These are phyloP conservation scores for Castanea mollissima DNA, from an alignment of 306 rosid genomes.

Conservation along the genomic window DNA sequence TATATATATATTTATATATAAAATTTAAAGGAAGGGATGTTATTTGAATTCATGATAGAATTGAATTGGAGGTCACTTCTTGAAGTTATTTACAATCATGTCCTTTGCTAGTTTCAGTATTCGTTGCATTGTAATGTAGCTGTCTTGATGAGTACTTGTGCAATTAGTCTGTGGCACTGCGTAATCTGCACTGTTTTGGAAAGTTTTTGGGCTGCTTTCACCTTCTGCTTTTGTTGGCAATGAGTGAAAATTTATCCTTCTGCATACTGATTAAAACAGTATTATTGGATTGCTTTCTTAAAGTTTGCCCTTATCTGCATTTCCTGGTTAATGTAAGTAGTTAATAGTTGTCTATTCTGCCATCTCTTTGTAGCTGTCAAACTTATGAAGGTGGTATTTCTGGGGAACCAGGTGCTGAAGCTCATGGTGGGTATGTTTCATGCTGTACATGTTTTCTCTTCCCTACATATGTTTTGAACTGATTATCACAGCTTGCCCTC, in stretches of 20 bases:
- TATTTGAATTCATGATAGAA: background rate
- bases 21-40: too few species aligned
- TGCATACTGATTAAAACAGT: background rate
- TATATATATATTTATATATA: too few species aligned
- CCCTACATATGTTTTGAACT: background rate
- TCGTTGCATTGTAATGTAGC: background rate
- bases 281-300: background rate
- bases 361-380: conserved; percentile 73
- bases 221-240: background rate
- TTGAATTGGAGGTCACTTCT: background rate
- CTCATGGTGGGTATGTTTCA: conserved; percentile 97
- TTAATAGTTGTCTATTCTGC: conserved; percentile 5
- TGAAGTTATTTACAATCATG: background rate
- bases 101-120: background rate
- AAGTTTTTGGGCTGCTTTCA: background rate
- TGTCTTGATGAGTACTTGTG: background rate
- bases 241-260: background rate
- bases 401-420: conserved; percentile 96
- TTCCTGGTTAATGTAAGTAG: background rate
- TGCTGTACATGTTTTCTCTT: background rate
- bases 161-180: background rate
- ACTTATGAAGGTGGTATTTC: conserved; percentile 96
- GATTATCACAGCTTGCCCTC: background rate
- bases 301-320: background rate
- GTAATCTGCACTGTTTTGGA: background rate